Evolutionary conservation across 192 early-diverging fungal species (phyloP).

Genomic region (Gonapodya sp.): DNA sequence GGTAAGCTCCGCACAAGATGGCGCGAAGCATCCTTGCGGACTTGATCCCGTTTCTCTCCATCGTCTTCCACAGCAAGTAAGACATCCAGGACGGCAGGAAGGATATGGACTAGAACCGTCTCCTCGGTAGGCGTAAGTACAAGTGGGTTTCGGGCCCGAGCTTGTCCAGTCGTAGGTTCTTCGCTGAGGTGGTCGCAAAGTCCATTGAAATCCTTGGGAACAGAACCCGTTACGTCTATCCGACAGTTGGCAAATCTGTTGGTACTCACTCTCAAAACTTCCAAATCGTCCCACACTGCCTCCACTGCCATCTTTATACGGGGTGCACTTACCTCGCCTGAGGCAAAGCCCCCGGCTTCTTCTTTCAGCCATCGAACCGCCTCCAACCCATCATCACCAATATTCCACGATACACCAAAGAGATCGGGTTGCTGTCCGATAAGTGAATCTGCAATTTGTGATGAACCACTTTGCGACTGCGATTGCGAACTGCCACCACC

Average conservation of each 20-base stretch:
- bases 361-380: neutral
- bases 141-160: neutral
- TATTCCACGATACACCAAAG: neutral
- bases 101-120: neutral
- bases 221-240: neutral
- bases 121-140: neutral
- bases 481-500: neutral
- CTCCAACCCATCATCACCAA: neutral
- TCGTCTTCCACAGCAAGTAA: neutral
- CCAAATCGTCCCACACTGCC: neutral
- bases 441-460: neutral
- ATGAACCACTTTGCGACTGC: neutral
- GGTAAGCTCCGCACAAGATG: neutral
- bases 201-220: neutral
- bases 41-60: neutral
- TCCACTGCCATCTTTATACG: neutral
- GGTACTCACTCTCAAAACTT: neutral
- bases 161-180: neutral
- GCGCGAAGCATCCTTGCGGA: neutral
- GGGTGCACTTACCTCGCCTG: neutral
- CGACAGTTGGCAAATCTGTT: neutral
- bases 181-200: neutral
- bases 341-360: neutral
- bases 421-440: neutral
- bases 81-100: neutral